Evolutionary conservation across 495 filamentous ascomycete genomes (phyloP).

Genomic region (Aspergillus haitiensis): DNA sequence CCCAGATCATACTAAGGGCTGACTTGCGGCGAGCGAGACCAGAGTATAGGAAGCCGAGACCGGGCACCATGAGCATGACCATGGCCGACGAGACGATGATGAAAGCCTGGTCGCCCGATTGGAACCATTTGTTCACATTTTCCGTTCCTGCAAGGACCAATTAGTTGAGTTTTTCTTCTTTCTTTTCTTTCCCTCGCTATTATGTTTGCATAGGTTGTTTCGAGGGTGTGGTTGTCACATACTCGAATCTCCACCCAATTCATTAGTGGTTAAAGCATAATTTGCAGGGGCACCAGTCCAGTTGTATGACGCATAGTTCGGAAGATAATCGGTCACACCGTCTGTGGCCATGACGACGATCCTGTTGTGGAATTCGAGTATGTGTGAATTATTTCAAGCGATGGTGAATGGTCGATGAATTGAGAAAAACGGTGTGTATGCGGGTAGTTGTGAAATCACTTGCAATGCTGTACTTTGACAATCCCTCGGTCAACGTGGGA

Average conservation of each 20-base stretch:
- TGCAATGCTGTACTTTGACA: background rate
- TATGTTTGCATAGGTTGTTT: background rate
- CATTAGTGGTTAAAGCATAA: conserved; percentile 71
- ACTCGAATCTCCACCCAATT: conserved; percentile 80
- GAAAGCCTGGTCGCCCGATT: conserved; percentile 75
- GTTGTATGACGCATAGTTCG: conserved; percentile 66
- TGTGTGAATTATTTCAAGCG: no score
- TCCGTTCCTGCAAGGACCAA: conserved; percentile 52
- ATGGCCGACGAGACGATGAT: conserved; percentile 91
- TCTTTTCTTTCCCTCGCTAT: no score
- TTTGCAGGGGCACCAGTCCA: conserved; percentile 74
- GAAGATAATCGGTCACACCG: conserved; percentile 33
- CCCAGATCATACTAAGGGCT: conserved; percentile 69
- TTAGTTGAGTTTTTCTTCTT: background rate
- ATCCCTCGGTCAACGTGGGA: conserved; percentile 21
- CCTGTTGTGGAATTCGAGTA: background rate
- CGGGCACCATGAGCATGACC: conserved; percentile 89
- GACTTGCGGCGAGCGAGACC: conserved; percentile 65
- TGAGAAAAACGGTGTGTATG: no score
- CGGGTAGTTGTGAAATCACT: background rate
- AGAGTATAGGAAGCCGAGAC: conserved; percentile 69
- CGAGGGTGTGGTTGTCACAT: conserved; percentile 24
- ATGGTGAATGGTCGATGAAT: no score
- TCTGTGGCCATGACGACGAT: conserved; percentile 16
- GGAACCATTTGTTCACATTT: conserved; percentile 87